These are phyloP conservation scores for Austroboletus niveus DNA, from an alignment of 1,284 basidiomycete genomes.

Conservation along the genomic window DNA sequence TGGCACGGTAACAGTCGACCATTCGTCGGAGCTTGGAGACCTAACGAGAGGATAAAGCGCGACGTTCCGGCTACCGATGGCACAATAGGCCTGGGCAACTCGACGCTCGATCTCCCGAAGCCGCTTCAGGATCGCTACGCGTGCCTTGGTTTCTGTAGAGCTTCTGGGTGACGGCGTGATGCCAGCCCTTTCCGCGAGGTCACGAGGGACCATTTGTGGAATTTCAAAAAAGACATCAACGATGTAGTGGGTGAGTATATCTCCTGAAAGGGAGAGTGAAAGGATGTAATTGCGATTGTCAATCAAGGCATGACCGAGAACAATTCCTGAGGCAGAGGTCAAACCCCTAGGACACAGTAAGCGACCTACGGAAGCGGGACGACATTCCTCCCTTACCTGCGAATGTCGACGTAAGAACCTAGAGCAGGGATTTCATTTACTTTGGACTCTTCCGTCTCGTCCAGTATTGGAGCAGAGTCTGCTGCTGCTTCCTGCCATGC, in stretches of 20 bases:
- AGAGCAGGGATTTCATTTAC: slow-evolving; percentile 21
- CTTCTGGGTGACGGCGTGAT: slow-evolving; percentile 25
- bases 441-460: slow-evolving; percentile 18
- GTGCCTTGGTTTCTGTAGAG: slow-evolving; percentile 47
- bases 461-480: slow-evolving; percentile 5
- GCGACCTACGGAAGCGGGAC: background rate
- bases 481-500: slow-evolving; percentile 22
- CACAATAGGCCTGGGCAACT: slow-evolving; percentile 41
- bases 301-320: slow-evolving; percentile 40
- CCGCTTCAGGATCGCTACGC: slow-evolving; percentile 55
- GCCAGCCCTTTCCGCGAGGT: slow-evolving; percentile 52
- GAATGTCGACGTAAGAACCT: slow-evolving; percentile 61
- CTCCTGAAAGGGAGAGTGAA: slow-evolving; percentile 48
- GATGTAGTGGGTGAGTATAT: slow-evolving; percentile 45
- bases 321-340: slow-evolving; percentile 42
- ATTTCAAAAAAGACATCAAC: slow-evolving; percentile 58
- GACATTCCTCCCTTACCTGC: slow-evolving; percentile 43
- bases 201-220: slow-evolving; percentile 48
- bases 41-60: slow-evolving; percentile 47
- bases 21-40: slow-evolving; percentile 46
- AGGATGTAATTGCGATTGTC: slow-evolving; percentile 39
- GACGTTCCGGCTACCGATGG: slow-evolving; percentile 31
- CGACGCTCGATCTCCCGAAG: slow-evolving; percentile 50
- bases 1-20: slow-evolving; percentile 48
- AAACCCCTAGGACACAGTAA: slow-evolving; percentile 42